Evolutionary conservation across 2,329 filamentous ascomycete genomes (phyloP).

Genomic region (Corinectria fuckeliana): DNA sequence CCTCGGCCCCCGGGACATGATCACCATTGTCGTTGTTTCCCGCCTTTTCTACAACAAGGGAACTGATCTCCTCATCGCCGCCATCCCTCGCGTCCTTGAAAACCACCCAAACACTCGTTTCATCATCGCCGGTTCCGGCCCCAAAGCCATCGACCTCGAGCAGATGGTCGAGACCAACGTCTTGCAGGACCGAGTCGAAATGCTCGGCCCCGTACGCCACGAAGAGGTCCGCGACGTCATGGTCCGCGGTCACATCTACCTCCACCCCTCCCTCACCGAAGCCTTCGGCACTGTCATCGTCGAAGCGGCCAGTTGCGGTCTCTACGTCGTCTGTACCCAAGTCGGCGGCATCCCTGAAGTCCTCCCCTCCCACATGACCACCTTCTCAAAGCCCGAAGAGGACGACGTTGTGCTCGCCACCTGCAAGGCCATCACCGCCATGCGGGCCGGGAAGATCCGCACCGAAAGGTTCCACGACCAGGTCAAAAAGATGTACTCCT

Average conservation of each 20-base stretch:
- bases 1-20: slow-evolving; percentile 81
- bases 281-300: slow-evolving; percentile 98
- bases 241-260: slow-evolving; percentile 94
- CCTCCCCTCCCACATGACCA: slow-evolving; percentile 93
- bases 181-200: slow-evolving; percentile 89
- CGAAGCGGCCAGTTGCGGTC: slow-evolving; percentile 91
- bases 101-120: slow-evolving; percentile 93
- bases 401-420: slow-evolving; percentile 93
- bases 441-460: slow-evolving; percentile 85
- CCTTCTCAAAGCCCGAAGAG: slow-evolving; percentile 95
- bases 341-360: slow-evolving; percentile 98
- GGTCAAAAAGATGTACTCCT: slow-evolving; percentile 98
- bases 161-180: slow-evolving; percentile 98
- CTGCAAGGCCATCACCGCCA: slow-evolving; percentile 82
- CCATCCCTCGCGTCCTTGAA: slow-evolving; percentile 89
- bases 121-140: slow-evolving; percentile 93
- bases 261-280: slow-evolving; percentile 93
- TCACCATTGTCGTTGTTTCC: slow-evolving; percentile 97
- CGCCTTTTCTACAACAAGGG: slow-evolving; percentile 99
- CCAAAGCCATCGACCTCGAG: slow-evolving; percentile 96
- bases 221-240: slow-evolving; percentile 98
- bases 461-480: slow-evolving; percentile 96
- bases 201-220: slow-evolving; percentile 90
- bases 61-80: slow-evolving; percentile 94
- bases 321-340: slow-evolving; percentile 96